Base-by-base conservation (phyloP, 108 stramenopile genomes). In the Nannochloropsis salina region DNA sequence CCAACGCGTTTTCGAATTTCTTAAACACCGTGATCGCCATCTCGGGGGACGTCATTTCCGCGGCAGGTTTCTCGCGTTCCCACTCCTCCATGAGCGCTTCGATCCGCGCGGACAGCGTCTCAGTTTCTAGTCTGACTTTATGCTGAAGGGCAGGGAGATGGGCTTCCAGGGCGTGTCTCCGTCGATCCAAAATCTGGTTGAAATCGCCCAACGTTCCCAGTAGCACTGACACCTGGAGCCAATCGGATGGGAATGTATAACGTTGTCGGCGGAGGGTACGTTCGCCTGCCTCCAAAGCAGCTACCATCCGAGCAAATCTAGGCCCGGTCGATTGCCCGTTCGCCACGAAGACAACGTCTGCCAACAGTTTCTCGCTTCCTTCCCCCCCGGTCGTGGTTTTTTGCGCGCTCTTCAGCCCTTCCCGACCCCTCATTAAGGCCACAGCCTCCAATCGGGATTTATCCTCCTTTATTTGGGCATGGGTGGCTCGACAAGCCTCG, bases 281-380 rank as follows among this genome's bases (percentile, higher is more conserved):
- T 85, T 99, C 97, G 22, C 95, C 95, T 11, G 92, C 90, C 40
- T 86, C 86, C 2, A 99, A 91, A 18, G 87, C 89, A 15, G 92
- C 92, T 6, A 95, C 84, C 82, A 94, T 91, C 86, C 92, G 91
- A 4, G 84, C 86, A 5, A 41, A 82, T 18, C 41, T 12, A 82
- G 84, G 9, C 42, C 6, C 45, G 11, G 74, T 91, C 40, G 92
- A 92, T 41, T 93, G 94, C 87, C 94, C 92, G 89, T 97, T 95
- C 89, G 95, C 94, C 40, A 99, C 86, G 85, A 94, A 96, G 42
- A 95, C 95, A 8, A 99, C 96, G 9, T 95, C 96, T 40, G 93
- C 90, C 74, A 99, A 95, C 84, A 97, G 95, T 80, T 96, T 95
- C 82, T 89, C 93, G 2, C 97, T 98, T 31, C 93, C 82, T 11